phyloP scores from a whole-genome alignment of 1,284 basidiomycete species.

The Moesziomyces parantarcticus region DNA sequence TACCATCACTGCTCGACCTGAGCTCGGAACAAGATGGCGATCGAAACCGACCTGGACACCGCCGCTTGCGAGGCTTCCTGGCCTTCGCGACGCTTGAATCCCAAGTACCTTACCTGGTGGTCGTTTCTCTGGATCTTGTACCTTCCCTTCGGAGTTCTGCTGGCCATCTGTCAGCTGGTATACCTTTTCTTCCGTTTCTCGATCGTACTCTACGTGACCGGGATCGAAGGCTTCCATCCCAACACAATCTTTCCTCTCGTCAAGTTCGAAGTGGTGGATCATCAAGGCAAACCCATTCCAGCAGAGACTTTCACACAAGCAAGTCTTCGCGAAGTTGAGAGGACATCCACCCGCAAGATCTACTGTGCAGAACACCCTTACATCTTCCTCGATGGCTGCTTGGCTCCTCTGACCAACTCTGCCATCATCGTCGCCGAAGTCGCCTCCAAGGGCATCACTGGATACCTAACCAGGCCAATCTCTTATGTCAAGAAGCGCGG shows the following conservation, averaged over 20 bases:
- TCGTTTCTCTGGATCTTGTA: conserved; percentile 26
- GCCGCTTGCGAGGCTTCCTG: conserved; percentile 34
- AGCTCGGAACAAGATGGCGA: conserved; percentile 18
- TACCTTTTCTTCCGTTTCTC: conserved; percentile 10
- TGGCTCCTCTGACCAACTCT: conserved; percentile 21
- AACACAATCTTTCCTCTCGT: conserved; percentile 18
- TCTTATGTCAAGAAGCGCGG: conserved; percentile 27
- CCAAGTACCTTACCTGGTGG: conserved; percentile 27
- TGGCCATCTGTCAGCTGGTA: conserved; percentile 15
- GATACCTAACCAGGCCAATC: conserved; percentile 12
- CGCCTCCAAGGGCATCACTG: conserved; percentile 12
- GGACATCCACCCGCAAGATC: conserved; percentile 13
- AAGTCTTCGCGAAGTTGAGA: conserved; percentile 4
- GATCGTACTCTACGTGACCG: conserved; percentile 6
- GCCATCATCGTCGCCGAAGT: conserved; percentile 21
- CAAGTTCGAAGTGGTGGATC: conserved; percentile 20
- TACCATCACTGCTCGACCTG: neutral
- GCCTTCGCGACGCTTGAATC: conserved; percentile 31
- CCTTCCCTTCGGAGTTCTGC: conserved; percentile 19
- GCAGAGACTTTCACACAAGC: conserved; percentile 13
- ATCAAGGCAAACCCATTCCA: conserved; percentile 16
- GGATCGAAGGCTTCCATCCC: conserved; percentile 20
- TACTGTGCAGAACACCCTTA: conserved; percentile 36
- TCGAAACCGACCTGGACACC: conserved; percentile 30
- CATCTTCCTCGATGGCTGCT: conserved; percentile 27